Base-by-base conservation (phyloP, 805 yeast genomes). In the Candida piceae region DNA sequence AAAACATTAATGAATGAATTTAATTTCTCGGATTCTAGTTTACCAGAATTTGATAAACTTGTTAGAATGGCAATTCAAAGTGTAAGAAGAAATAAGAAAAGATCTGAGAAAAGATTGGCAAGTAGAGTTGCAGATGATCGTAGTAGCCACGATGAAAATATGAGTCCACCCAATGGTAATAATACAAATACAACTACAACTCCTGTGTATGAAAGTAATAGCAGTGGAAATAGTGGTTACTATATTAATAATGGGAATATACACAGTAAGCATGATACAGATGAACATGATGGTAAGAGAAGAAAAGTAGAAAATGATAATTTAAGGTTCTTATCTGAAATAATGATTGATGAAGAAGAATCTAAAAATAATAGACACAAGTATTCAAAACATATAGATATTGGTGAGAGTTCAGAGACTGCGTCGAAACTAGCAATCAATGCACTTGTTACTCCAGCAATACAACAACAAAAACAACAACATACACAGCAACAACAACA, bases 11-110 rank as follows among this genome's bases (percentile, higher is more conserved):
- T 95, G 50, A 66, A 70, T 2, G 98, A 93, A 62, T 93, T 86
- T 51, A 76, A 78, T 5, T 89, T 79, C 55, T 74, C 81, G 2
- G 62, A 60, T 2, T 71, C 69, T 5, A 69, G 76, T 11, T 62
- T 78, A 19, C 60, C 67, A 1, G 97, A 93, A 46, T 90, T 90
- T 56, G 95, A 88, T 58, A 84, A 82, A 57, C 69, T 90, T 24
- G 97, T 93, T 0, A 68, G 95, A 25, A 94, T 96, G 8, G 97
- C 96, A 1, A 81, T 90, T 19, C 98, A 90, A 60, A 81, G 94
- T 35, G 97, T 85, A 2, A 67, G 97, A 44, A 68, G 98, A 46
- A 90, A 90, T 58, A 70, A 95, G 41, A 85, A 82, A 53, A 61
- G 95, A 45, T 74, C 77, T 7, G 66, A 67, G 42, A 72, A 69